Evolutionary conservation across 225 moss, liverwort and hornwort genomes (phyloP).

Genomic region (Bryoerythrophyllum caledonicum): DNA sequence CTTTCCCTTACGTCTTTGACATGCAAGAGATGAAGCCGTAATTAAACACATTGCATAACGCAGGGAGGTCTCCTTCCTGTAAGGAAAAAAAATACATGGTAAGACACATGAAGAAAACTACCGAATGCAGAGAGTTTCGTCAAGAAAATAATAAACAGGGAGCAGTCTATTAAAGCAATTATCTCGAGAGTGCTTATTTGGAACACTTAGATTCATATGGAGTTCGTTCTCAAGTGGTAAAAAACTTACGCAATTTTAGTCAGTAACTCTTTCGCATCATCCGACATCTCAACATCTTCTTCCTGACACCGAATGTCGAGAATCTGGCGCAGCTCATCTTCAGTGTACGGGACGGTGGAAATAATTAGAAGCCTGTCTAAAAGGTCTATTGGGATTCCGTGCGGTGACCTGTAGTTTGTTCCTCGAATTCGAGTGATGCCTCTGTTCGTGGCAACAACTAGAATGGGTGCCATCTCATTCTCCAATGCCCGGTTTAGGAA

Average conservation of each 20-base stretch:
- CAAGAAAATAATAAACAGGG: background rate
- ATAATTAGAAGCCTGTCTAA: conserved; percentile 79
- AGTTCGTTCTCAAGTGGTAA: background rate
- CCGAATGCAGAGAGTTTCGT: background rate
- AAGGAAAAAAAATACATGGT: conserved; percentile 18
- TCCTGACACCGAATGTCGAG: conserved; percentile 78
- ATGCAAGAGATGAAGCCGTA: conserved; percentile 79
- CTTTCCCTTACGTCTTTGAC: conserved; percentile 74
- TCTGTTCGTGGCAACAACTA: conserved; percentile 85
- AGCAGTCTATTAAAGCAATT: background rate
- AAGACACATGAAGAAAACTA: background rate
- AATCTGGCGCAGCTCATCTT: conserved; percentile 75
- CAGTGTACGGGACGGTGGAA: conserved; percentile 74
- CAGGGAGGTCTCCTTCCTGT: conserved; percentile 74
- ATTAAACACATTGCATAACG: conserved; percentile 88
- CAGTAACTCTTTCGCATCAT: conserved; percentile 70
- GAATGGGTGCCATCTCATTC: conserved; percentile 92
- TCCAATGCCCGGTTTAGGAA: conserved; percentile 82
- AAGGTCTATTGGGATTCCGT: conserved; percentile 82
- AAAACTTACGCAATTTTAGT: conserved; percentile 73
- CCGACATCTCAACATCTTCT: conserved; percentile 86
- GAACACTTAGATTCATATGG: background rate
- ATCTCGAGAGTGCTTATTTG: background rate
- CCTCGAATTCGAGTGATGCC: conserved; percentile 85
- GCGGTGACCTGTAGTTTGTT: conserved; percentile 81